Percentiles rank a stretch among this genome's conserved stretches.
phyloP scores from a whole-genome alignment of 2,329 filamentous ascomycete genomes.

The Cercospora sesami region DNA sequence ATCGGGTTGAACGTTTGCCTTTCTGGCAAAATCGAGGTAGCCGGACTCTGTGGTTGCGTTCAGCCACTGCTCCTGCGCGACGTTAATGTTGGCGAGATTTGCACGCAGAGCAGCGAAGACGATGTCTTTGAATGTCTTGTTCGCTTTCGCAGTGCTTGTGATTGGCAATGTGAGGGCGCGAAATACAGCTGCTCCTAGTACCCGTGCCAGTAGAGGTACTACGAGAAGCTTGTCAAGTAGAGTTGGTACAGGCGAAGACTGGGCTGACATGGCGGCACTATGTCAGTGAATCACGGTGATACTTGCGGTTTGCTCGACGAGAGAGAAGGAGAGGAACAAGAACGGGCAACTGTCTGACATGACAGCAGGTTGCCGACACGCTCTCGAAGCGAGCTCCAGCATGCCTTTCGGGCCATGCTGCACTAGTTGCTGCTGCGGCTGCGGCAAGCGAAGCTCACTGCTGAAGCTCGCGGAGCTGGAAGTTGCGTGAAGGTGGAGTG shows the following conservation, averaged over 20 bases:
- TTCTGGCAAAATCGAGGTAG: conserved; percentile 42
- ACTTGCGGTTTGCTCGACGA: neutral
- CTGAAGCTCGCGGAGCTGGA: neutral
- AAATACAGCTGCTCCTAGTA: conserved; percentile 37
- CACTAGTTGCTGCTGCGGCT: neutral
- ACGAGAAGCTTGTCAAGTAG: conserved; percentile 21
- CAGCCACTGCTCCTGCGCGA: conserved; percentile 43
- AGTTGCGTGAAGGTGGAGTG: neutral
- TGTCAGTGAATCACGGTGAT: neutral
- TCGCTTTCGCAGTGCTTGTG: conserved; percentile 35
- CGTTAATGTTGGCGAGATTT: conserved; percentile 25
- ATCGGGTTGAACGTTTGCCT: conserved; percentile 41
- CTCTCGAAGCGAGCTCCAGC: neutral
- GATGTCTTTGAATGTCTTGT: conserved; percentile 32
- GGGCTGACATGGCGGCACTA: neutral
- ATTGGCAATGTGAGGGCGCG: conserved; percentile 40
- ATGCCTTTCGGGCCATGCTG: neutral
- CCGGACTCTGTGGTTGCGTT: conserved; percentile 35
- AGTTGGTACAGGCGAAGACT: neutral
- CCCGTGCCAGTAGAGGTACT: conserved; percentile 28
- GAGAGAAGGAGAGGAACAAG: neutral
- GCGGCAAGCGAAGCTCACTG: neutral
- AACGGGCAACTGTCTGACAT: neutral
- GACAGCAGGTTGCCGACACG: neutral
- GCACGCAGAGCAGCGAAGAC: conserved; percentile 32